Conservation (phyloP, 2,329 filamentous ascomycete species). For the Hypoxylon sp. region DNA sequence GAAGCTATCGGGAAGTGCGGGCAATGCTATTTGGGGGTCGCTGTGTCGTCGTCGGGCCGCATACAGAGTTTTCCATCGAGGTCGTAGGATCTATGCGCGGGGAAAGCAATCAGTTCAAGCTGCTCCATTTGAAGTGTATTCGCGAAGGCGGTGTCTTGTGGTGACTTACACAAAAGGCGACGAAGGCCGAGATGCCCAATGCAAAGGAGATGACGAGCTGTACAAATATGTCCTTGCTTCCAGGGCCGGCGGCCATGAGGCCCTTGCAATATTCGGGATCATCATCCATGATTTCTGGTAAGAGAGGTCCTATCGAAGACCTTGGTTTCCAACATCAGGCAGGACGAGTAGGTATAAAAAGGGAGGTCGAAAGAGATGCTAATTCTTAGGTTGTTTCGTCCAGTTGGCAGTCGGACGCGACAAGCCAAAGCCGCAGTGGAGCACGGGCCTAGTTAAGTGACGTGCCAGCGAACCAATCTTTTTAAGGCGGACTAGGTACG, state of each 20-base stretch:
- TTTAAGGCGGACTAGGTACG: not conserved
- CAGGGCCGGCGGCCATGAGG: conserved; percentile 43
- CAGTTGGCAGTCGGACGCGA: too few relatives aligned
- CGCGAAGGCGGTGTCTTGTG: not conserved
- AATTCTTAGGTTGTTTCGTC: not conserved
- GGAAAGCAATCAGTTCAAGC: conserved; percentile 13
- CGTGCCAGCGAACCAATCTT: not conserved
- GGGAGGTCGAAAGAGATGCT: not conserved
- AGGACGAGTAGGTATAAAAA: not conserved
- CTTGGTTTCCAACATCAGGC: conserved; percentile 21
- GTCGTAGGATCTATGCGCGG: conserved; percentile 75
- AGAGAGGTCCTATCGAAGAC: conserved; percentile 2
- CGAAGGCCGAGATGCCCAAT: conserved; percentile 74
- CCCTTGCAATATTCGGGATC: conserved; percentile 34
- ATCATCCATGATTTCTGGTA: conserved; percentile 19
- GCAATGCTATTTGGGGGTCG: conserved; percentile 67
- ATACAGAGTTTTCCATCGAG: conserved; percentile 91
- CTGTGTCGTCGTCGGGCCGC: conserved; percentile 83
- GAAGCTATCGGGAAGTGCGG: conserved; percentile 81
- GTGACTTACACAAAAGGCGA: conserved; percentile 75
- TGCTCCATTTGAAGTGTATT: not conserved
- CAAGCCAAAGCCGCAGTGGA: conserved; percentile 22
- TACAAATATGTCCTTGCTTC: conserved; percentile 59
- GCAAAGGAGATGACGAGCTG: conserved; percentile 77
- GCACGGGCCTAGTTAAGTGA: conserved; percentile 1